phyloP scores from a whole-genome alignment of 176 grass and related monocot species.

The Bothriochloa decipiens region DNA sequence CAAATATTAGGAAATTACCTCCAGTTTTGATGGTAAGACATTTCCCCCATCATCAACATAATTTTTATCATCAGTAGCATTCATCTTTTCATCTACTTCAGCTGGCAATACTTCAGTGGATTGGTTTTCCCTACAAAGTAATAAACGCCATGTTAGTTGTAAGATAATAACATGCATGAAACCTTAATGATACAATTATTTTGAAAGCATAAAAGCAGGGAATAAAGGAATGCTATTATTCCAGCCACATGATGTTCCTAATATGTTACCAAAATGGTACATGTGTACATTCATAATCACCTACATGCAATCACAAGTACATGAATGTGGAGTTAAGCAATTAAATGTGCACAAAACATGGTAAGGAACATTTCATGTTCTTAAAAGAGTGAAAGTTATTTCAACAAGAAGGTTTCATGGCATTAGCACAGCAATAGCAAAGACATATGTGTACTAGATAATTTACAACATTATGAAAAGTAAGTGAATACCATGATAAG shows the following conservation, averaged over 20 bases:
- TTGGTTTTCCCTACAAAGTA: constrained; percentile 68
- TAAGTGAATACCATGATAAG: constrained; percentile 8
- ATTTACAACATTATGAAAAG: not conserved
- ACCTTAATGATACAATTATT: not conserved
- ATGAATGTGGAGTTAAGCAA: not conserved
- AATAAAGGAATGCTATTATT: constrained; percentile 9
- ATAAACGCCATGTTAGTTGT: constrained; percentile 15
- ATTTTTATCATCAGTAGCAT: constrained; percentile 37
- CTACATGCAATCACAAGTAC: constrained; percentile 10
- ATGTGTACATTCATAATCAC: not conserved
- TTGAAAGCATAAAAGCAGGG: constrained; percentile 19
- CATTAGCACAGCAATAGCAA: not conserved
- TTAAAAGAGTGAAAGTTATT: not conserved
- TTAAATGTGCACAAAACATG: constrained; percentile 15
- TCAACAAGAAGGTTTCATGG: not conserved
- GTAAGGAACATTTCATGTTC: constrained; percentile 17
- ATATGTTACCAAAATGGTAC: constrained; percentile 8
- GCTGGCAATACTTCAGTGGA: constrained; percentile 46
- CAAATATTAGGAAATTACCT: constrained; percentile 64
- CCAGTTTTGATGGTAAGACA: constrained; percentile 62
- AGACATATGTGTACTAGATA: not conserved
- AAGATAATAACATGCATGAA: constrained; percentile 26
- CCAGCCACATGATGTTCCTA: not conserved
- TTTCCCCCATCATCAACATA: constrained; percentile 53
- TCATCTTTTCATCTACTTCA: constrained; percentile 40